Conservation (phyloP, 805 yeast genomes). For the Clavispora fructus region DNA sequence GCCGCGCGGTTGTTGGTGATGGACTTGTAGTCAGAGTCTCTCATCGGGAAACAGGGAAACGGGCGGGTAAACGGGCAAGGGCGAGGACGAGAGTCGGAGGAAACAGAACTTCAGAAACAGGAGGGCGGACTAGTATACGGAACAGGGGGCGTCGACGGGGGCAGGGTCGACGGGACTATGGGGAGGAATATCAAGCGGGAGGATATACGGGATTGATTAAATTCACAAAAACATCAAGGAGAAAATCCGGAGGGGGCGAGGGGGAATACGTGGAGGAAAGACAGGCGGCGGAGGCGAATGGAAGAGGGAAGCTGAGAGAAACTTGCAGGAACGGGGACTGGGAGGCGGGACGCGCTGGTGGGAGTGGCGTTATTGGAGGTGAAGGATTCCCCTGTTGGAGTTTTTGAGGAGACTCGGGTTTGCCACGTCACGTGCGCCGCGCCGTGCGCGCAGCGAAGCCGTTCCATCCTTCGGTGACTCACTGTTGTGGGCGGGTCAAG, state of each 20-base stretch:
- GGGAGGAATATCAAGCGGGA: not conserved
- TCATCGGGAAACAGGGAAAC: constrained; percentile 30
- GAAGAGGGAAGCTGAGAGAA: not conserved
- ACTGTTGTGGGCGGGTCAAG: too few relatives aligned
- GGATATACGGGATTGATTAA: not conserved
- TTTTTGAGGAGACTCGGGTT: not conserved
- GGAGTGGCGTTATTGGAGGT: not conserved
- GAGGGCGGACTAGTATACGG: not conserved
- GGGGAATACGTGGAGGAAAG: not conserved
- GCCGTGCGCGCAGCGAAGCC: constrained; percentile 1
- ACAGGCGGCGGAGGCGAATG: not conserved
- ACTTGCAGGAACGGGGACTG: not conserved
- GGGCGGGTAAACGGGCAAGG: not conserved
- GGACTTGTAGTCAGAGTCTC: constrained; percentile 83
- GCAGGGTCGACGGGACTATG: not conserved
- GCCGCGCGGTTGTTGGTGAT: constrained; percentile 81
- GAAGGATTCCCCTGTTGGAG: not conserved
- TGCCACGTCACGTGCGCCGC: constrained; percentile 6
- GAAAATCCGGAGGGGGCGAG: not conserved
- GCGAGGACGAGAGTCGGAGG: not conserved
- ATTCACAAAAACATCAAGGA: not conserved
- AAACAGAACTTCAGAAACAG: not conserved
- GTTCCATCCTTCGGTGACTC: not conserved
- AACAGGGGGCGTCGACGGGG: not conserved
- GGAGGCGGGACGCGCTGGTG: not conserved